Evolutionary conservation across 768 basidiomycete species (phyloP).

Genomic region (Xerocomellus intermedius): DNA sequence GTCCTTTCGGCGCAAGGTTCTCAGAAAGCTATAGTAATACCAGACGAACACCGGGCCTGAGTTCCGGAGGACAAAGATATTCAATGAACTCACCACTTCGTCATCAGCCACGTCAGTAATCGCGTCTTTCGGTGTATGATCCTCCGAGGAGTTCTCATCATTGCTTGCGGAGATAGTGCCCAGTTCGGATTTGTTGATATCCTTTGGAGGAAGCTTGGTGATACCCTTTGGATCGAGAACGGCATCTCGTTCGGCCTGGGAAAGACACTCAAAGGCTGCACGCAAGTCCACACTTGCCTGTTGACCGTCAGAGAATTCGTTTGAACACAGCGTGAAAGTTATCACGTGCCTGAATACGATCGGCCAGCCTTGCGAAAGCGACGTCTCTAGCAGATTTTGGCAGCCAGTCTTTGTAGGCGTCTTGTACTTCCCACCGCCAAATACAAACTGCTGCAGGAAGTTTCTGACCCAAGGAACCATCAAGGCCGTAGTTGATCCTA

Average conservation of each 20-base stretch:
- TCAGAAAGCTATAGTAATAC: conserved; percentile 18
- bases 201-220: conserved; percentile 34
- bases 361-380: conserved; percentile 56
- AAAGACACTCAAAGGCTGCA: conserved; percentile 52
- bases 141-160: conserved; percentile 10
- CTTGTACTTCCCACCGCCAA: conserved; percentile 87
- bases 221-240: conserved; percentile 54
- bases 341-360: conserved; percentile 59
- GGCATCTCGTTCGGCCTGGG: conserved; percentile 53
- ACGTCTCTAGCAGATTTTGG: conserved; percentile 66
- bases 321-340: not conserved
- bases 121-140: conserved; percentile 29
- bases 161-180: conserved; percentile 1
- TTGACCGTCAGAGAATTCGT: not conserved
- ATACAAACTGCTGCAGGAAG: conserved; percentile 62
- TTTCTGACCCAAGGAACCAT: conserved; percentile 48
- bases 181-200: conserved; percentile 27
- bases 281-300: conserved; percentile 62
- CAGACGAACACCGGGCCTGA: not conserved
- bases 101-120: conserved; percentile 38
- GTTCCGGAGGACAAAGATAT: not conserved
- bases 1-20: conserved; percentile 32
- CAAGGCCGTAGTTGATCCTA: conserved; percentile 82
- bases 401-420: conserved; percentile 56
- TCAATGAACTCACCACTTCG: conserved; percentile 33